Conservation (phyloP, 139 green algal species). For the Tetratostichococcus sp. region DNA sequence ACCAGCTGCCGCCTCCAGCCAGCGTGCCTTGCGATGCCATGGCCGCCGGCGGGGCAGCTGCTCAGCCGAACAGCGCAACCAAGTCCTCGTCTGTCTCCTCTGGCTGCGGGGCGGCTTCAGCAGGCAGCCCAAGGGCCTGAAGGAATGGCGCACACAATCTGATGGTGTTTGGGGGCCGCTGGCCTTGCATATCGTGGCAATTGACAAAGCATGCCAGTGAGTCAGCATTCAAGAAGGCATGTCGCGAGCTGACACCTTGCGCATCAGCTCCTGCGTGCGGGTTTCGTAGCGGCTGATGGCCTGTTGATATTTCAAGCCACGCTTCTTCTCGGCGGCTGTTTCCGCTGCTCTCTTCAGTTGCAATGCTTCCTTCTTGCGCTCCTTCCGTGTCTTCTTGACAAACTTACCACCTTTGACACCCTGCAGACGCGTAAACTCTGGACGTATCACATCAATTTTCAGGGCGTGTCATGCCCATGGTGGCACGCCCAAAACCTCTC, state of each 20-base stretch:
- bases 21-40: not conserved
- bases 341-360: too few relatives aligned
- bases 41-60: too few relatives aligned
- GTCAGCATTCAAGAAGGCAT: too few relatives aligned
- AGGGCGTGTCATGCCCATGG: too few relatives aligned
- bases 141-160: not conserved
- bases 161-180: too few relatives aligned
- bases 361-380: not conserved
- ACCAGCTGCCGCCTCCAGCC: too few relatives aligned
- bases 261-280: not conserved
- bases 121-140: not conserved
- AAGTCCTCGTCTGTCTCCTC: not conserved
- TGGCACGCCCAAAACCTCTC: too few relatives aligned
- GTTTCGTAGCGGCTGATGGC: not conserved
- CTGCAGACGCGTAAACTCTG: not conserved
- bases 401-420: not conserved
- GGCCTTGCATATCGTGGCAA: not conserved
- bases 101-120: too few relatives aligned
- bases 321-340: constrained; percentile 6
- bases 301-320: not conserved
- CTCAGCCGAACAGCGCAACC: not conserved
- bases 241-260: too few relatives aligned
- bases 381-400: not conserved
- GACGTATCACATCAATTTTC: too few relatives aligned
- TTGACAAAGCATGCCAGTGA: not conserved